Conservation (phyloP, 1,284 basidiomycete species). For the Ustilago nuda region DNA sequence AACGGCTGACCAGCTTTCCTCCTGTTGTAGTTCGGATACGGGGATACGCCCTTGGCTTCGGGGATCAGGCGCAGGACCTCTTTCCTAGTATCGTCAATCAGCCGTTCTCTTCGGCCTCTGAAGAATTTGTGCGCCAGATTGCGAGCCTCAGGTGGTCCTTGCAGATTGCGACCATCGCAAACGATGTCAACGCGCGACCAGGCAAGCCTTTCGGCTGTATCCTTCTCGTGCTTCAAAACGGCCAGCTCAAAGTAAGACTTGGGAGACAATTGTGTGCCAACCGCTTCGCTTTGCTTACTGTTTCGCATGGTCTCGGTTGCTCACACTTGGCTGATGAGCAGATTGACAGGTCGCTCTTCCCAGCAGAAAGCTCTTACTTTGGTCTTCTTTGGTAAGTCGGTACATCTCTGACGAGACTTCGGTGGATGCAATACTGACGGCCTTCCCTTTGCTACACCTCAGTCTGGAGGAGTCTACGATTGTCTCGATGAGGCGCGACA, state of each 20-base stretch:
- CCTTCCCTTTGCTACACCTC: not conserved
- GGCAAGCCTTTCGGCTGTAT: conserved; percentile 4
- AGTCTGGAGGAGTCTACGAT: conserved; percentile 10
- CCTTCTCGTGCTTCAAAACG: conserved; percentile 20
- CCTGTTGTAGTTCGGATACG: conserved; percentile 12
- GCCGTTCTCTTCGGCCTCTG: conserved; percentile 10
- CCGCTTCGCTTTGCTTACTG: not conserved
- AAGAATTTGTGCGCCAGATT: conserved; percentile 8
- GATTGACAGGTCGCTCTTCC: conserved; percentile 20
- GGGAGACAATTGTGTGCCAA: not conserved
- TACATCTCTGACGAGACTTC: too few relatives aligned
- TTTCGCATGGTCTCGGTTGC: not conserved
- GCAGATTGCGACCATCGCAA: not conserved
- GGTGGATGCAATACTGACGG: not conserved
- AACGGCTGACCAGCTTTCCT: not conserved
- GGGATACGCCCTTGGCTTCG: conserved; percentile 23
- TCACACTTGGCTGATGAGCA: not conserved
- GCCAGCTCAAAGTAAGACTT: conserved; percentile 17
- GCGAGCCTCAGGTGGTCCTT: conserved; percentile 11
- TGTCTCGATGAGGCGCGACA: conserved; percentile 16
- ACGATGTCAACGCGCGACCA: not conserved
- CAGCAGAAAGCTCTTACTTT: conserved; percentile 11
- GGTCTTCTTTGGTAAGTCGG: conserved; percentile 22
- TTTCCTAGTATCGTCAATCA: not conserved
- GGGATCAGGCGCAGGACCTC: not conserved